phyloP scores from a whole-genome alignment of 176 grass and related monocot genomes.

The Eleusine coracana region DNA sequence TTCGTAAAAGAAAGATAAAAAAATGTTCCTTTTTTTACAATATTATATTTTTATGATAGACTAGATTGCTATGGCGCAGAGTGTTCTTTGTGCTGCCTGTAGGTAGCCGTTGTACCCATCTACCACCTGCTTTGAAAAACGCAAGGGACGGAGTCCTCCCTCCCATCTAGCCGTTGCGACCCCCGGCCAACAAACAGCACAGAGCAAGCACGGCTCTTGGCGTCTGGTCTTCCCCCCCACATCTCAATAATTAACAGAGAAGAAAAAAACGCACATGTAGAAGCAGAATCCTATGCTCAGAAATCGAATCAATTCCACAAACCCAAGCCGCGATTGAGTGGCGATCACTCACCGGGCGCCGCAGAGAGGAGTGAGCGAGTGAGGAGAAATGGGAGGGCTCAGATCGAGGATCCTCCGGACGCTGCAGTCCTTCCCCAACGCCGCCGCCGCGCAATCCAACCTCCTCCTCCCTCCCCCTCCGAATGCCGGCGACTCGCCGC shows the following conservation, averaged over 20 bases:
- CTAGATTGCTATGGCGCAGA: background rate
- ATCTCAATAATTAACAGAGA: background rate
- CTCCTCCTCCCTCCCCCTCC: conserved; percentile 36
- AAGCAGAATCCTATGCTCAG: background rate
- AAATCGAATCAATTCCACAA: background rate
- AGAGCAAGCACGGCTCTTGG: background rate
- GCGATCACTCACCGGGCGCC: background rate
- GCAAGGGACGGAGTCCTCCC: background rate
- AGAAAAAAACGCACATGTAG: background rate
- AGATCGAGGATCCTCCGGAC: background rate
- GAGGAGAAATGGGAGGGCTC: background rate
- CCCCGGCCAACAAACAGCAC: background rate
- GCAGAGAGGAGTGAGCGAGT: background rate
- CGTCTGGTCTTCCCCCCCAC: background rate
- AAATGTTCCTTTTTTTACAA: background rate
- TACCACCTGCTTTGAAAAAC: background rate
- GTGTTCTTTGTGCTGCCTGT: background rate
- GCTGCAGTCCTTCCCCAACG: conserved; percentile 57
- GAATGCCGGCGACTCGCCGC: background rate
- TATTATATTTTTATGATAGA: background rate
- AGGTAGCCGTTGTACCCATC: background rate
- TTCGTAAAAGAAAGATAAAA: background rate
- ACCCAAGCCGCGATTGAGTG: background rate
- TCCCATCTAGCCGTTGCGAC: background rate
- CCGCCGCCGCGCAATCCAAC: conserved; percentile 40